Base-by-base conservation (phyloP, 202 grass and related monocot species). In the Schoenoplectus tabernaemontani region DNA sequence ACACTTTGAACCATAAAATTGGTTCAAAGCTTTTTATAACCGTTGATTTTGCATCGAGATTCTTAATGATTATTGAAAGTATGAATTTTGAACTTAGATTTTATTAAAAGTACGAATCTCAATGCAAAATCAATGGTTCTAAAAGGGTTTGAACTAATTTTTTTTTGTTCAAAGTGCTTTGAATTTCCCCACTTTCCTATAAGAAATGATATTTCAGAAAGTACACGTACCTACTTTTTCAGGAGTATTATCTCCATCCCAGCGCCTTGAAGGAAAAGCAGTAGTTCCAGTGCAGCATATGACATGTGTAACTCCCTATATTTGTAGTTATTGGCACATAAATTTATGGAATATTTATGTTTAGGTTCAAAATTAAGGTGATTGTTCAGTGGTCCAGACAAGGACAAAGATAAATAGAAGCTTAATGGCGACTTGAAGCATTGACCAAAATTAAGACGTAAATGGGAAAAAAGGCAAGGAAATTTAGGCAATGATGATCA, bases 251-350 rank as follows among this genome's bases (percentile, higher is more conserved):
- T 97, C 91, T 41, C 93, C 93, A 68, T 91, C 89, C 93, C 93
- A 97, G 26, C 93, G 91, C 68, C 85, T 97, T 37, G 93, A 97
- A 33, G 93, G 93, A 81, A 97, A 97, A 87, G 93, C 91, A 57
- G 93, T 97, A 79, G 91, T 97, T 81, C 93, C 94, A 82, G 91
- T 97, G 72, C 85, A 92, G 82, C 94, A 97, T 71, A 97, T 92
- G 57, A 92, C 89, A 84, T 97, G 91, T 3, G 94, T 93, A 76
- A 93, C 94, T 87, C 94, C 94, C 94, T 93, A 97, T 90, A 88
- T 75, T 85, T 91, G 82, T 85, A 83, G 81, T 89, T 92, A 81
- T 73, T 15, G n/a, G n/a, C n/a, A n/a, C n/a, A n/a, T n/a, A n/a
- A n/a, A n/a, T n/a, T n/a, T n/a, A n/a, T n/a, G n/a, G n/a, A n/a